A percentile compares a stretch with the other conserved stretches of the same genome.
Evolutionary conservation across 2,329 filamentous ascomycete genomes (phyloP).

Genomic region (Colletotrichum eleusines): DNA sequence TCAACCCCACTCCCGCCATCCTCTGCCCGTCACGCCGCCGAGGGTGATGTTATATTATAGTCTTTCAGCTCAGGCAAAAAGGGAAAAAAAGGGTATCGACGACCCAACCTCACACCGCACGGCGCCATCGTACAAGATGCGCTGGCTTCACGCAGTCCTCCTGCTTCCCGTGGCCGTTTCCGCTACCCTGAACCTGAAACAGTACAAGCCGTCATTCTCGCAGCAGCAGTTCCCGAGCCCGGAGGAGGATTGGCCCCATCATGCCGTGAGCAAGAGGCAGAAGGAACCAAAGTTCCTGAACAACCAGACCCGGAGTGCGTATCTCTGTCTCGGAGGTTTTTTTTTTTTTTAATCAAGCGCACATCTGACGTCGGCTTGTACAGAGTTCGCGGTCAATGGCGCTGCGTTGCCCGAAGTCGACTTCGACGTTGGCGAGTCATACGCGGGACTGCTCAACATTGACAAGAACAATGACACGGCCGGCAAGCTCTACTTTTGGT

Average conservation of each 20-base stretch:
- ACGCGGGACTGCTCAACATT: slow-evolving; percentile 73
- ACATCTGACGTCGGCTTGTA: background rate
- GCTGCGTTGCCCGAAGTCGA: slow-evolving; percentile 74
- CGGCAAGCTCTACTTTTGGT: slow-evolving; percentile 75
- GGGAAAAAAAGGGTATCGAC: slow-evolving; percentile 21
- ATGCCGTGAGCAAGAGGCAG: slow-evolving; percentile 5
- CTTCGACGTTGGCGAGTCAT: slow-evolving; percentile 77
- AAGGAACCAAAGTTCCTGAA: slow-evolving; percentile 46
- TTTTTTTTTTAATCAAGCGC: rapidly evolving
- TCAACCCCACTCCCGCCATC: background rate
- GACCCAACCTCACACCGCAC: background rate
- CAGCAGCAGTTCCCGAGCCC: slow-evolving; percentile 5
- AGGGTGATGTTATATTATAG: slow-evolving; percentile 10
- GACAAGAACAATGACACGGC: slow-evolving; percentile 54
- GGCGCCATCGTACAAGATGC: slow-evolving; percentile 15
- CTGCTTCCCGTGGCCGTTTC: slow-evolving; percentile 24
- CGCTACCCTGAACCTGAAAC: slow-evolving; percentile 38
- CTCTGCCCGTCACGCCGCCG: background rate
- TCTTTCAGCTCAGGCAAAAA: slow-evolving; percentile 8
- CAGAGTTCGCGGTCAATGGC: slow-evolving; percentile 75
- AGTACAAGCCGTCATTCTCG: slow-evolving; percentile 24
- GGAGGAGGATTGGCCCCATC: background rate
- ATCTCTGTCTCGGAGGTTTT: background rate
- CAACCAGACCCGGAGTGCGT: slow-evolving; percentile 31
- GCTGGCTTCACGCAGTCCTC: slow-evolving; percentile 14